phyloP scores from a whole-genome alignment of 352 stramenopile genomes.

The Pythium scleroteichum region DNA sequence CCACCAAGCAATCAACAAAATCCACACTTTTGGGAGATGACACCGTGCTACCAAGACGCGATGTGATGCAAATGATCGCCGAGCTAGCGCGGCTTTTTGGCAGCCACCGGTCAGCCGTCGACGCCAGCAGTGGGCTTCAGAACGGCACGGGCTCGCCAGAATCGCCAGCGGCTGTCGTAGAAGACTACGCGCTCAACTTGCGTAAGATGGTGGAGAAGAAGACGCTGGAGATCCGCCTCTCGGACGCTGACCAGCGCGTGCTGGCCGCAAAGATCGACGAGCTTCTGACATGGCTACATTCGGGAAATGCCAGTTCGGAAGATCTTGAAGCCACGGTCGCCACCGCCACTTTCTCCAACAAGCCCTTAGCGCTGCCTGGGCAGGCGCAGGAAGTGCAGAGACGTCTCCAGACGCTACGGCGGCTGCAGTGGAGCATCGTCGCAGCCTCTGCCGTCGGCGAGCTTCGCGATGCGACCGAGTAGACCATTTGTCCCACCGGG shows the following conservation, averaged over 20 bases:
- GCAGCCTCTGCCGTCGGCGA: slow-evolving; percentile 14
- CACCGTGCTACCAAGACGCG: slow-evolving; percentile 4
- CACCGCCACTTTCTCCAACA: no score
- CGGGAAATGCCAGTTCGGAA: neutral
- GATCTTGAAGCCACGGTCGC: no score
- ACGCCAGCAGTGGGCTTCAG: neutral
- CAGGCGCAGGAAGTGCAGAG: neutral
- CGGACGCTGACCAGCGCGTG: slow-evolving; percentile 9
- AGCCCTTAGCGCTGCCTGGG: no score
- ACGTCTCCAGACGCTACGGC: slow-evolving; percentile 14
- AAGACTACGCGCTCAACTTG: slow-evolving; percentile 6
- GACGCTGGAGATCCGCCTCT: slow-evolving; percentile 14
- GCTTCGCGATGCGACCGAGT: slow-evolving; percentile 1
- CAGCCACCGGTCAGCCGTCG: neutral
- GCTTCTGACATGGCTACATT: slow-evolving; percentile 14
- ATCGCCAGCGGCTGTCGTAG: neutral
- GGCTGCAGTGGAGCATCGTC: slow-evolving; percentile 17
- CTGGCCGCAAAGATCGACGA: slow-evolving; percentile 18
- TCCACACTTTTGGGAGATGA: slow-evolving; percentile 21
- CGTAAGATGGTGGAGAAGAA: slow-evolving; percentile 10
- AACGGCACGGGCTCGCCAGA: neutral
- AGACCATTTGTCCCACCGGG: neutral
- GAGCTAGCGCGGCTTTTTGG: slow-evolving; percentile 13
- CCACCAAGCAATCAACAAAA: neutral
- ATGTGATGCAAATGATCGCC: neutral